These are phyloP conservation scores for Curvularia hawaiiensis DNA, from an alignment of 2,329 filamentous ascomycete genomes.

Conservation along the genomic window DNA sequence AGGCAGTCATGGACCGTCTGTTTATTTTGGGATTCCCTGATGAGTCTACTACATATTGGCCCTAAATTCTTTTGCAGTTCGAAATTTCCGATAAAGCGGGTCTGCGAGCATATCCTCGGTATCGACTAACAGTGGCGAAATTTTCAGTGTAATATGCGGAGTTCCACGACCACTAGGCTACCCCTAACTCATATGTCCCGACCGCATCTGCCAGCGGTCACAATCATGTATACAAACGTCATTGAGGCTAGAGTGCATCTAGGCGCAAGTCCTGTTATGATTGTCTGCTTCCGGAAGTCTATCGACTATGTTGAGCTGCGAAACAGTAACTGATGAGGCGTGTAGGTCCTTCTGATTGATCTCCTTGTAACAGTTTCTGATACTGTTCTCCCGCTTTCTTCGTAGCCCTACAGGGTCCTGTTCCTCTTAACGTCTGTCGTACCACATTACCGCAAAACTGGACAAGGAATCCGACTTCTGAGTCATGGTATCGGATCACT, in stretches of 20 bases:
- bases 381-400: slow-evolving; percentile 19
- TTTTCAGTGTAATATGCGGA: not conserved
- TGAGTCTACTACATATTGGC: not conserved
- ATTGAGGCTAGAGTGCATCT: not conserved
- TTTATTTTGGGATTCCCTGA: slow-evolving; percentile 17
- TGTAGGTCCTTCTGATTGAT: not conserved
- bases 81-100: slow-evolving; percentile 9
- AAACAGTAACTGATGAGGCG: not conserved
- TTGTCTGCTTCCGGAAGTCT: not conserved
- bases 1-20: slow-evolving; percentile 20
- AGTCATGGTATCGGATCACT: slow-evolving; percentile 21
- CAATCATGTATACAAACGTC: not conserved
- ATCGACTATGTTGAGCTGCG: not conserved
- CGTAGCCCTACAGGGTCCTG: slow-evolving; percentile 23
- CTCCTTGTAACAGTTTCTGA: slow-evolving; percentile 19
- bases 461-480: slow-evolving; percentile 16
- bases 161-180: not conserved
- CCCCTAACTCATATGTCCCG: not conserved
- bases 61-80: not conserved
- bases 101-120: not conserved
- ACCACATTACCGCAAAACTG: slow-evolving; percentile 14
- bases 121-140: not conserved
- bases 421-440: slow-evolving; percentile 24
- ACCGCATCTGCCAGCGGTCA: not conserved
- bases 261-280: not conserved